Base-by-base conservation (phyloP, 2,329 filamentous ascomycete species). In the Fonsecaea nubica region DNA sequence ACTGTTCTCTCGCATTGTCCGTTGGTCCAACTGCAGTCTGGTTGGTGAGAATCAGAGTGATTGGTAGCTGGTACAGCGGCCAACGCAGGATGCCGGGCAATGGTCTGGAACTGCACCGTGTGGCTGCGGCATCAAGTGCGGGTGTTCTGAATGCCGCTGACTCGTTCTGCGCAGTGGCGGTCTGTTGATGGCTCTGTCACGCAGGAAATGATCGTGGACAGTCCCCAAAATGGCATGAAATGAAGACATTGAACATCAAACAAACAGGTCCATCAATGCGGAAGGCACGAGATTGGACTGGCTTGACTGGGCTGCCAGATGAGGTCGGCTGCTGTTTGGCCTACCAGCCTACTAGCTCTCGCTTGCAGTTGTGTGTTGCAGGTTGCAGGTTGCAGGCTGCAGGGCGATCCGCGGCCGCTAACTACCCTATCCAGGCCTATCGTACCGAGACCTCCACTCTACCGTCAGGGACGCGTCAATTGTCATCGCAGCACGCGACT, bases 271-370 rank as follows among this genome's bases (percentile, higher is more conserved):
- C 18, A 54, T 45, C 42, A 42, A 32, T 32, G 54, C 30, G 50
- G 64, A 54, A 68, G 61, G 63, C 63, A 68, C 62, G 71, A 63
- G 59, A 71, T 67, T 67, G 63, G 25, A 25, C 25, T 25, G 25
- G 25, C 25, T 25, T 25, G 63, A 52, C 66, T 65, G 63, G 32
- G 62, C 59, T 62, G 45, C 45, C 45, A 25, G 45, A 50, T 50
- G 63, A 65, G 58, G 63, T 66, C 32, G 32, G 45, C 9, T 25
- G 25, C 25, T 25, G 57, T 18, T 36, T 33, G 38, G 55, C 42
- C 52, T 53, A 48, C 40, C 9, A 15, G 33, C 18, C 25, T 3
- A 42, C 15, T 45, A 59, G 40, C 38, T 15, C 40, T 45, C 57
- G 40, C 21, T 50, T 59, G 57, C 25, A 18, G 35, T 10, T 36